Evolutionary conservation across 768 basidiomycete genomes (phyloP).

Genomic region (Leccinum incarnatum): DNA sequence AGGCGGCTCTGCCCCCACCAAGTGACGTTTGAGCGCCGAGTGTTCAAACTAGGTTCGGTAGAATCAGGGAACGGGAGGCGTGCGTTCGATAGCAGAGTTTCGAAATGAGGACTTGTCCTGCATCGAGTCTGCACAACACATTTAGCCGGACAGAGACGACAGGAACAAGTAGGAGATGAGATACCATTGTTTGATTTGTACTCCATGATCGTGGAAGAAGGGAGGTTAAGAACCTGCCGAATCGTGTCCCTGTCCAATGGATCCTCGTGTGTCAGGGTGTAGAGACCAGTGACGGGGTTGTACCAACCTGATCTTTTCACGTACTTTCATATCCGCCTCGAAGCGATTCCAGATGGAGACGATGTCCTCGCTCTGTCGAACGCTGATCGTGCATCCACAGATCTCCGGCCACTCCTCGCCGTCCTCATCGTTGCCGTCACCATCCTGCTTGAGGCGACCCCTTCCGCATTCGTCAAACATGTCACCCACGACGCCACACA

Average conservation of each 20-base stretch:
- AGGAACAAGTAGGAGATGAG: neutral
- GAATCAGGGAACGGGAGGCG: slow-evolving; percentile 25
- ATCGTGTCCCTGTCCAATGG: slow-evolving; percentile 66
- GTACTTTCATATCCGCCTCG: slow-evolving; percentile 71
- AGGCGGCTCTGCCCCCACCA: neutral
- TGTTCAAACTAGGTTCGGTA: neutral
- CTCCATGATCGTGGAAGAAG: slow-evolving; percentile 80
- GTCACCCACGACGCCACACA: slow-evolving; percentile 86
- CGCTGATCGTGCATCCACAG: slow-evolving; percentile 93
- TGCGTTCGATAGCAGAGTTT: slow-evolving; percentile 54
- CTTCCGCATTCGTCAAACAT: slow-evolving; percentile 71
- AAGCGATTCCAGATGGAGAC: slow-evolving; percentile 89
- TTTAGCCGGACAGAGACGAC: neutral
- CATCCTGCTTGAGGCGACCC: slow-evolving; percentile 27
- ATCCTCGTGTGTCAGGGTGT: slow-evolving; percentile 5
- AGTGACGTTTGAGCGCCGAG: neutral
- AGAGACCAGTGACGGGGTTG: slow-evolving; percentile 28
- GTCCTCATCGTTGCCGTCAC: slow-evolving; percentile 36
- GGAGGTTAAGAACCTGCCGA: slow-evolving; percentile 69
- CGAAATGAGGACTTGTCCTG: slow-evolving; percentile 87
- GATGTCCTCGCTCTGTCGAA: slow-evolving; percentile 91
- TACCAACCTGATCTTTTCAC: slow-evolving; percentile 79
- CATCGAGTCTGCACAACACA: slow-evolving; percentile 63
- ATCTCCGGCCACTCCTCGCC: slow-evolving; percentile 71
- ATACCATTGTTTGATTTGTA: slow-evolving; percentile 92